A percentile compares a stretch with the other conserved stretches of the same genome.
These are phyloP conservation scores for Talaromyces sp. DNA, from an alignment of 2,329 filamentous ascomycete species.

Conservation along the genomic window DNA sequence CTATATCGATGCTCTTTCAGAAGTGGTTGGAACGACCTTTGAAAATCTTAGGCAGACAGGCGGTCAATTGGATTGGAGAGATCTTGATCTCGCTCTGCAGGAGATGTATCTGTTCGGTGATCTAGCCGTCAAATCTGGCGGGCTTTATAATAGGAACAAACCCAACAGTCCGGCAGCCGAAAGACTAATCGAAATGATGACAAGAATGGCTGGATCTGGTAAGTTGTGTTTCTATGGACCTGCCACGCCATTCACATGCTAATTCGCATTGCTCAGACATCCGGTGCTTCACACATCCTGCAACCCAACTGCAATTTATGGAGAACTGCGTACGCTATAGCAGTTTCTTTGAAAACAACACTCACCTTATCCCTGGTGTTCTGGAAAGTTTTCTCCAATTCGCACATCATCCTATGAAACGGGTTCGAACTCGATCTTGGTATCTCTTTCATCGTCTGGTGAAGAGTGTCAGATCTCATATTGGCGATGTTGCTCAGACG, in stretches of 20 bases:
- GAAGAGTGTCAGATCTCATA: constrained; percentile 75
- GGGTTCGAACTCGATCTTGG: constrained; percentile 88
- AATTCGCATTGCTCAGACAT: constrained; percentile 55
- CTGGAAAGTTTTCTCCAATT: constrained; percentile 88
- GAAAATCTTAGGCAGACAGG: constrained; percentile 70
- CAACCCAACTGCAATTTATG: constrained; percentile 94
- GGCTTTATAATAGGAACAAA: constrained; percentile 78
- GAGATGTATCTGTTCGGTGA: constrained; percentile 97
- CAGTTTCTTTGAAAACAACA: constrained; percentile 83
- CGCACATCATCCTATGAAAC: constrained; percentile 80
- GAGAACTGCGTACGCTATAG: constrained; percentile 95
- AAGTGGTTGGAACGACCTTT: constrained; percentile 83
- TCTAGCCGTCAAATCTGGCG: constrained; percentile 80
- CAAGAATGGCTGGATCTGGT: constrained; percentile 91
- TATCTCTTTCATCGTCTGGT: constrained; percentile 93
- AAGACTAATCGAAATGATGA: constrained; percentile 85
- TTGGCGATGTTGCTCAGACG: constrained; percentile 84
- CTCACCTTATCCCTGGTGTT: constrained; percentile 74
- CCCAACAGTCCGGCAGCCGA: constrained; percentile 75
- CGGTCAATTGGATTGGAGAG: constrained; percentile 81
- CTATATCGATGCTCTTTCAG: constrained; percentile 83
- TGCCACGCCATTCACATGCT: constrained; percentile 18
- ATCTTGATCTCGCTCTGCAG: constrained; percentile 86
- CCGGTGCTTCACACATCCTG: constrained; percentile 79
- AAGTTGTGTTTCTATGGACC: constrained; percentile 28